Percentiles rank a stretch among this genome's conserved stretches.
These are phyloP conservation scores for Nicotiana rustica DNA, from an alignment of 305 asterid species.

Conservation along the genomic window DNA sequence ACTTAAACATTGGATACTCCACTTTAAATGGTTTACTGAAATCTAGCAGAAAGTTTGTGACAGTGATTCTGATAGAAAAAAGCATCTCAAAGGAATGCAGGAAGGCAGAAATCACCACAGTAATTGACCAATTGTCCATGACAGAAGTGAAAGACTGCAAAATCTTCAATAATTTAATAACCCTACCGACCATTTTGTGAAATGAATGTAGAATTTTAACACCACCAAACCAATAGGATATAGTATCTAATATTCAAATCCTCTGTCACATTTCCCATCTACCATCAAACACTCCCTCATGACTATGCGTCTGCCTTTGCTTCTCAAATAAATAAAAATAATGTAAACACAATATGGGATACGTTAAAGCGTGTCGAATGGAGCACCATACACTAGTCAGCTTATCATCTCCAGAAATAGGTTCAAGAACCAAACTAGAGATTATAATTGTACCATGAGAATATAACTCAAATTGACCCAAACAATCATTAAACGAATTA, in stretches of 20 bases:
- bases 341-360: conserved; percentile 36
- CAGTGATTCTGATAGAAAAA: not conserved
- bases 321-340: conserved; percentile 29
- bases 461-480: not conserved
- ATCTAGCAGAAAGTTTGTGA: conserved; percentile 28
- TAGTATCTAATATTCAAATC: conserved; percentile 42
- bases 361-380: conserved; percentile 42
- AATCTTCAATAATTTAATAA: conserved; percentile 26
- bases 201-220: conserved; percentile 26
- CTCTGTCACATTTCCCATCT: conserved; percentile 50
- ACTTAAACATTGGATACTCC: conserved; percentile 29
- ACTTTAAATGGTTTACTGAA: conserved; percentile 18
- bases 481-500: not conserved
- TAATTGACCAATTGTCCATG: conserved; percentile 33
- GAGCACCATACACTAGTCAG: conserved; percentile 44
- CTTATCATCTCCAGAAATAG: conserved; percentile 38
- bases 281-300: conserved; percentile 37
- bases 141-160: not conserved
- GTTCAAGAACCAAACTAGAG: conserved; percentile 42
- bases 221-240: not conserved
- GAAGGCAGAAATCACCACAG: conserved; percentile 30
- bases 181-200: conserved; percentile 31
- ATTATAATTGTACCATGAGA: not conserved
- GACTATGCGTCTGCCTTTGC: conserved; percentile 33
- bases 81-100: conserved; percentile 2